A percentile compares a stretch with the other conserved stretches of the same genome.
These are phyloP conservation scores for Globisporangium emineosum DNA, from an alignment of 352 stramenopile genomes.

Conservation along the genomic window DNA sequence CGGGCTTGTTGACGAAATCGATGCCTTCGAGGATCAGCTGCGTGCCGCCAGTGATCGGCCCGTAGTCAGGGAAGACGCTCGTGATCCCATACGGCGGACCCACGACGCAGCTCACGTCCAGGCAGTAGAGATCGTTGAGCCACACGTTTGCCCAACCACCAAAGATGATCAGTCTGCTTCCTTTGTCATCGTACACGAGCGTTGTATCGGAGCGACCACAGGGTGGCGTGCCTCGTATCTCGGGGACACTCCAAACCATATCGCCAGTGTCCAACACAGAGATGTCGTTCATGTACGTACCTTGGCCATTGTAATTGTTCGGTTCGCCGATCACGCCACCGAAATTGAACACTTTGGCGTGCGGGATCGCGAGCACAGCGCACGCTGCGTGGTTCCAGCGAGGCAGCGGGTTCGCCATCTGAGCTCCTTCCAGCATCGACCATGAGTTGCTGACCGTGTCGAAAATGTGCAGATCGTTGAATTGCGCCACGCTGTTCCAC, in stretches of 20 bases:
- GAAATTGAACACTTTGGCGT: slow-evolving; percentile 97
- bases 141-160: slow-evolving; percentile 95
- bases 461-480: slow-evolving; percentile 94
- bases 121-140: slow-evolving; percentile 89
- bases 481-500: slow-evolving; percentile 93
- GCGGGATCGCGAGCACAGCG: slow-evolving; percentile 92
- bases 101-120: slow-evolving; percentile 94
- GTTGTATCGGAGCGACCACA: slow-evolving; percentile 90
- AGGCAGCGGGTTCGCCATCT: slow-evolving; percentile 73
- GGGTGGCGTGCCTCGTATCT: slow-evolving; percentile 78
- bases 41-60: slow-evolving; percentile 92
- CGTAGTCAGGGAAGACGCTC: slow-evolving; percentile 83
- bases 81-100: slow-evolving; percentile 95
- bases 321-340: slow-evolving; percentile 92
- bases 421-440: slow-evolving; percentile 71
- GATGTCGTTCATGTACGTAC: slow-evolving; percentile 88
- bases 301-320: slow-evolving; percentile 82
- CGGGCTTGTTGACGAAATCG: slow-evolving; percentile 85
- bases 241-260: slow-evolving; percentile 83
- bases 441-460: slow-evolving; percentile 86
- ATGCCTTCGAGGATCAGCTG: slow-evolving; percentile 88
- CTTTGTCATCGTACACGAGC: slow-evolving; percentile 93
- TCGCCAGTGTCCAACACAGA: slow-evolving; percentile 92
- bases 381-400: slow-evolving; percentile 95
- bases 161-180: slow-evolving; percentile 91